These are phyloP conservation scores for Erythrophleum ivorense DNA, from an alignment of 331 rosid species.

Conservation along the genomic window DNA sequence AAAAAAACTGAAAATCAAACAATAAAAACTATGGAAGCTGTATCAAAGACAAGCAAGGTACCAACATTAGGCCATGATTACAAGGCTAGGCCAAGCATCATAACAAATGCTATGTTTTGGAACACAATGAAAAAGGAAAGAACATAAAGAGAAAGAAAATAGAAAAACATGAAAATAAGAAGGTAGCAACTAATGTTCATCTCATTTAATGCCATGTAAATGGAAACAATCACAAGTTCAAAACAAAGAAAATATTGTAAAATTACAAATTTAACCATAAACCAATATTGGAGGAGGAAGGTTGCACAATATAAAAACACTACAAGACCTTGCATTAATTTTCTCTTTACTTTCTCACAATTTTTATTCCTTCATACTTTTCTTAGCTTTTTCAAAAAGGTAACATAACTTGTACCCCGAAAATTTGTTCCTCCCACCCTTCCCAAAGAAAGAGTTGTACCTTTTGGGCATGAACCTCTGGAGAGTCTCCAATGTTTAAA, in stretches of 20 bases:
- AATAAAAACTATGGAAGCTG: not conserved
- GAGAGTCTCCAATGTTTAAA: constrained; percentile 72
- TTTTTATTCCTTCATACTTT: constrained; percentile 27
- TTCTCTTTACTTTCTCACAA: constrained; percentile 22
- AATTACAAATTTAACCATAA: constrained; percentile 6
- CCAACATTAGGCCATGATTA: no score
- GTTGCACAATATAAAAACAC: constrained; percentile 1
- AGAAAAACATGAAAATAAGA: not conserved
- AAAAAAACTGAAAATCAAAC: not conserved
- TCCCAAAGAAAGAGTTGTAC: constrained; percentile 49
- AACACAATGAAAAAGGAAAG: not conserved
- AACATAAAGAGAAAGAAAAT: not conserved
- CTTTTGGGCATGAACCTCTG: constrained; percentile 88
- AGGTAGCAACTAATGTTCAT: not conserved
- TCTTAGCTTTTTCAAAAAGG: constrained; percentile 16
- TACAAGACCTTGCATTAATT: constrained; percentile 14
- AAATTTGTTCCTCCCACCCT: constrained; percentile 23
- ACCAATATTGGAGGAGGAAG: constrained; percentile 13
- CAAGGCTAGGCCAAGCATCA: not conserved
- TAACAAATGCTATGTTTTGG: not conserved
- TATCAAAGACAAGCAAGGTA: not conserved
- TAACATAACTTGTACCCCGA: constrained; percentile 13
- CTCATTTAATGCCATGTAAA: constrained; percentile 22
- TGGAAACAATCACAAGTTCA: not conserved
- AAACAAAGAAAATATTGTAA: not conserved